phyloP scores from a whole-genome alignment of 306 rosid genomes.

The Pterocarpus santalinus region DNA sequence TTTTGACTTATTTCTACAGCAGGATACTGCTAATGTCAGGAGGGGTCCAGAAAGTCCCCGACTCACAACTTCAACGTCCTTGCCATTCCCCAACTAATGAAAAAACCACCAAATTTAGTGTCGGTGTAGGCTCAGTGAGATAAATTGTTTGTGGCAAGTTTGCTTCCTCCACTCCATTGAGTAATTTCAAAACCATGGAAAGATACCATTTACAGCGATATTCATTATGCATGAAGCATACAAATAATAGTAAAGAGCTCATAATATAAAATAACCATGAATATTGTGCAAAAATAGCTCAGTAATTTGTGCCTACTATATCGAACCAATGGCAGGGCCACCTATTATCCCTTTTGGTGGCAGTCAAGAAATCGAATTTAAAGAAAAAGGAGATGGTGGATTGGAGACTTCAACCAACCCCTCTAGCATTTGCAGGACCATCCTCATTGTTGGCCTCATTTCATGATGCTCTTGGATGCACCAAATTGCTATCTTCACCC shows the following conservation, averaged over 20 bases:
- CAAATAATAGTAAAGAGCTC: neutral
- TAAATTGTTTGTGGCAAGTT: no score
- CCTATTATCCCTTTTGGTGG: neutral
- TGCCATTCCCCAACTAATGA: no score
- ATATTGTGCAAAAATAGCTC: neutral
- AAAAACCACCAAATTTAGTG: no score
- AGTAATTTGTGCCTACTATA: neutral
- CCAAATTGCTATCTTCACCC: slow-evolving; percentile 57
- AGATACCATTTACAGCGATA: neutral
- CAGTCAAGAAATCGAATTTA: slow-evolving; percentile 11
- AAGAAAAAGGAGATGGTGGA: slow-evolving; percentile 51
- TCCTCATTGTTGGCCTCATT: slow-evolving; percentile 55
- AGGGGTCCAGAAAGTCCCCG: no score
- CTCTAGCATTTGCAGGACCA: slow-evolving; percentile 54
- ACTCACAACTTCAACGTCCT: no score
- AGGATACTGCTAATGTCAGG: no score
- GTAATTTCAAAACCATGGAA: no score
- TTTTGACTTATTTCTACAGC: no score
- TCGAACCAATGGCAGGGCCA: neutral
- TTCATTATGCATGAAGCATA: slow-evolving; percentile 5
- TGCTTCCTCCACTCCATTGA: no score
- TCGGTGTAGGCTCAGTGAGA: no score
- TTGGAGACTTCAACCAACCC: slow-evolving; percentile 48
- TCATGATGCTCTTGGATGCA: slow-evolving; percentile 56
- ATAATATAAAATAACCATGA: neutral